A percentile compares a stretch with the other conserved stretches of the same genome.
Evolutionary conservation across 805 yeast species (phyloP).

Genomic region (Metschnikowia cubensis): DNA sequence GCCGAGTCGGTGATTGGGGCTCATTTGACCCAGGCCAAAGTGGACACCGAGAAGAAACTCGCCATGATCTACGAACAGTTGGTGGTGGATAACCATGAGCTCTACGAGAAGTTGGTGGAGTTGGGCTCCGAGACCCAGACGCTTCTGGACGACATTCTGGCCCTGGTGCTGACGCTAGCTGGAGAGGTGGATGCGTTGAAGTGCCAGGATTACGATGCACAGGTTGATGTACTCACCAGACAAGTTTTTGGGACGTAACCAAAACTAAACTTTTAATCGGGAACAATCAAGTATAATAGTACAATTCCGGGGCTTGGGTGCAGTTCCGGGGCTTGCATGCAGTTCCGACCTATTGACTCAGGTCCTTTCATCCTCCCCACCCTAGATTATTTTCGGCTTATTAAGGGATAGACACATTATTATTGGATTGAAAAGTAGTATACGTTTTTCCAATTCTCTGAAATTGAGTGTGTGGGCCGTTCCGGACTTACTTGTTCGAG

Average conservation of each 20-base stretch:
- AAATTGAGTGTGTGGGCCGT: too few species aligned
- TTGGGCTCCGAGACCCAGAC: constrained; percentile 21
- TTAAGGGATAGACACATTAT: too few species aligned
- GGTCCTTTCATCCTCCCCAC: too few species aligned
- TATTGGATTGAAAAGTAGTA: rapidly evolving
- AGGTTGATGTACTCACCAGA: constrained; percentile 23
- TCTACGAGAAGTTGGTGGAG: constrained; percentile 21
- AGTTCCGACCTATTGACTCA: too few species aligned
- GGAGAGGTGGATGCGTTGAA: constrained; percentile 20
- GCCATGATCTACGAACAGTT: constrained; percentile 35
- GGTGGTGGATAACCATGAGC: constrained; percentile 30
- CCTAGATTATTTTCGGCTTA: too few species aligned
- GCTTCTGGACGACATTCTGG: constrained; percentile 20
- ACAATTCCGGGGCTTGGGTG: too few species aligned
- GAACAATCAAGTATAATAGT: too few species aligned
- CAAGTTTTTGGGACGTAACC: constrained; percentile 3
- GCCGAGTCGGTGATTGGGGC: constrained; percentile 34
- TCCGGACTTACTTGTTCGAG: too few species aligned
- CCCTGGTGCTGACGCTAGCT: constrained; percentile 14
- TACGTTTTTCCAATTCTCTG: too few species aligned
- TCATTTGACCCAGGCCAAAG: constrained; percentile 20
- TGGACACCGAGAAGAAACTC: constrained; percentile 26
- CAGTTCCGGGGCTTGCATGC: too few species aligned
- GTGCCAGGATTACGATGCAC: constrained; percentile 15
- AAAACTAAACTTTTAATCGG: too few species aligned